Evolutionary conservation across 352 stramenopile species (phyloP).

Genomic region (Globisporangium recalcitrans): DNA sequence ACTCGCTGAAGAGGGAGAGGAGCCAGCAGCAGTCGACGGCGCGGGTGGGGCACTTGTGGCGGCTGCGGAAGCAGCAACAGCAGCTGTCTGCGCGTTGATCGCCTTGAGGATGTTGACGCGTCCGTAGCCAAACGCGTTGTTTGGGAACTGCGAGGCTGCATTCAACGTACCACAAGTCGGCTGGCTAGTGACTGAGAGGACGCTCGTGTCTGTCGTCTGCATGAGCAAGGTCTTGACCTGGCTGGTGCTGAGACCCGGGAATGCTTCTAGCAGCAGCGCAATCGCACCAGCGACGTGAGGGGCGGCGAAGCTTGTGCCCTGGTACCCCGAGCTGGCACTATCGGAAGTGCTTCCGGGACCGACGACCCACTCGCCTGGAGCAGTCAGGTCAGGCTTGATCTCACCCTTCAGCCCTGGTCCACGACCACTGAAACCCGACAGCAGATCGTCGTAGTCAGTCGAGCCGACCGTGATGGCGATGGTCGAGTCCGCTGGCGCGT

Average conservation of each 20-base stretch:
- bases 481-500: constrained; percentile 28
- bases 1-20: not conserved
- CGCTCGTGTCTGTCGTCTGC: constrained; percentile 12
- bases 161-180: constrained; percentile 6
- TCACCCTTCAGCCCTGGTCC: constrained; percentile 34
- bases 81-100: constrained; percentile 17
- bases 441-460: constrained; percentile 30
- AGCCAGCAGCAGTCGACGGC: not conserved
- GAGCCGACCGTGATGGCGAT: constrained; percentile 42
- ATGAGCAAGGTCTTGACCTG: constrained; percentile 26
- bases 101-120: constrained; percentile 37
- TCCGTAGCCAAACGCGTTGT: constrained; percentile 55
- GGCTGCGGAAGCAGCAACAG: not conserved
- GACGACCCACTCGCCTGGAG: constrained; percentile 29
- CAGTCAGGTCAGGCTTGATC: constrained; percentile 38
- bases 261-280: constrained; percentile 32
- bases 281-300: constrained; percentile 36
- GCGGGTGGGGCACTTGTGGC: not conserved
- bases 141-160: constrained; percentile 27
- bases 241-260: constrained; percentile 20
- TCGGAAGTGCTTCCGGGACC: constrained; percentile 15
- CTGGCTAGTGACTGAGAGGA: constrained; percentile 10
- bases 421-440: constrained; percentile 28
- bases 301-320: constrained; percentile 34
- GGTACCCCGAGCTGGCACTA: constrained; percentile 14